phyloP scores from a whole-genome alignment of 495 filamentous ascomycete species.

The Melanomma pulvis-pyrius region DNA sequence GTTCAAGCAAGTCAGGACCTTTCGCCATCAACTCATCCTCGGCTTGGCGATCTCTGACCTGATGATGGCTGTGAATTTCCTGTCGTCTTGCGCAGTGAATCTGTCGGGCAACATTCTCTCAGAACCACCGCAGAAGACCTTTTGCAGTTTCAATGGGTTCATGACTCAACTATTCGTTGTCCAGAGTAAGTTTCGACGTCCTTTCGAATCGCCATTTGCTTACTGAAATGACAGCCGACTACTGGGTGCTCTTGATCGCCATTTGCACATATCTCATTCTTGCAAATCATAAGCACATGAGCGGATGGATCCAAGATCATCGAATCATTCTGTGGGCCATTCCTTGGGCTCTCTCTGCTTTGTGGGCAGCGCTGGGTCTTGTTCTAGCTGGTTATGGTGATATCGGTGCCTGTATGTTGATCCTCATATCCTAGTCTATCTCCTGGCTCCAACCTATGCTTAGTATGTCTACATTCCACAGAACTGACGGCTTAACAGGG shows the following conservation, averaged over 20 bases:
- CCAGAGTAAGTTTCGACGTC: slow-evolving; percentile 44
- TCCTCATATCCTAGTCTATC: neutral
- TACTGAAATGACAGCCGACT: slow-evolving; percentile 23
- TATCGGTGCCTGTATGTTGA: slow-evolving; percentile 47
- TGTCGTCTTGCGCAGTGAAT: slow-evolving; percentile 47
- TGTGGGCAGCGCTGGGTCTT: slow-evolving; percentile 47
- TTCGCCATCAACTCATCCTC: slow-evolving; percentile 52
- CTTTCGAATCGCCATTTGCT: neutral
- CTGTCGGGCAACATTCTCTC: slow-evolving; percentile 44
- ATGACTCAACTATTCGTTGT: slow-evolving; percentile 53
- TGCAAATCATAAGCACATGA: slow-evolving; percentile 45
- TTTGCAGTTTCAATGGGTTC: slow-evolving; percentile 53
- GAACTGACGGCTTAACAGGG: slow-evolving; percentile 35
- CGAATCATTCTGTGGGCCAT: slow-evolving; percentile 43
- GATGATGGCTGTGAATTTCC: slow-evolving; percentile 51
- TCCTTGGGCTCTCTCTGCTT: slow-evolving; percentile 46
- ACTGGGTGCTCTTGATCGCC: slow-evolving; percentile 52
- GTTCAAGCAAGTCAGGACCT: slow-evolving; percentile 46
- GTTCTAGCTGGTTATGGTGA: slow-evolving; percentile 48
- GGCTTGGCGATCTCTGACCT: slow-evolving; percentile 51
- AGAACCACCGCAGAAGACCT: slow-evolving; percentile 39
- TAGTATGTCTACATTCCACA: neutral
- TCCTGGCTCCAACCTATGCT: neutral
- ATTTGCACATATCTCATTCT: slow-evolving; percentile 50
- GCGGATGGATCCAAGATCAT: slow-evolving; percentile 48